Evolutionary conservation across 768 basidiomycete species (phyloP).

Genomic region (Pisolithus marmoratus): DNA sequence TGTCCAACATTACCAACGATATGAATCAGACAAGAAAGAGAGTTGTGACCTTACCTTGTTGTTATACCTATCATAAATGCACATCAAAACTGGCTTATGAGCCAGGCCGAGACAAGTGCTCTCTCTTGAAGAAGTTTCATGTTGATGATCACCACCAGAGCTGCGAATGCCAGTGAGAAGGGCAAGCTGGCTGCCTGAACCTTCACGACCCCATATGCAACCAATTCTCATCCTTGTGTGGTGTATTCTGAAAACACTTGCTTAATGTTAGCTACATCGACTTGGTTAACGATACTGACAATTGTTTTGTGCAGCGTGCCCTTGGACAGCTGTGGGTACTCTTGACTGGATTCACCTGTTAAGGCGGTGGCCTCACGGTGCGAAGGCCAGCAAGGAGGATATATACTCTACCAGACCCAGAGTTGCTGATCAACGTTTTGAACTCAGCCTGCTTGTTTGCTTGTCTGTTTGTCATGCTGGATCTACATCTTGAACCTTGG

Average conservation of each 20-base stretch:
- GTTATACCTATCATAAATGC: constrained; percentile 80
- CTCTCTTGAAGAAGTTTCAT: constrained; percentile 96
- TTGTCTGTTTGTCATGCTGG: too few species aligned
- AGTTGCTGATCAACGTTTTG: too few species aligned
- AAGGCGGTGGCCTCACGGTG: too few species aligned
- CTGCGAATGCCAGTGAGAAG: constrained; percentile 95
- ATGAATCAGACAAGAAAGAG: background rate
- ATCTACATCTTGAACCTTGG: too few species aligned
- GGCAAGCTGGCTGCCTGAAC: constrained; percentile 96
- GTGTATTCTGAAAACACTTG: constrained; percentile 90
- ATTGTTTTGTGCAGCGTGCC: constrained; percentile 68
- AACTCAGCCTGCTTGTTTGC: too few species aligned
- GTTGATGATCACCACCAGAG: constrained; percentile 91
- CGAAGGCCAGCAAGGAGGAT: too few species aligned
- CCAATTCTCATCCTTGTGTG: constrained; percentile 87
- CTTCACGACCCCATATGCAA: constrained; percentile 94
- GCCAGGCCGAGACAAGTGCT: constrained; percentile 79
- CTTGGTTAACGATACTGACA: constrained; percentile 99
- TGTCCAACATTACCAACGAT: constrained; percentile 25
- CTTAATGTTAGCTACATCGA: constrained; percentile 96
- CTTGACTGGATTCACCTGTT: too few species aligned
- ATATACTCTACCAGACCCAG: too few species aligned
- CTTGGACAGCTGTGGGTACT: too few species aligned
- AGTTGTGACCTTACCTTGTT: constrained; percentile 69
- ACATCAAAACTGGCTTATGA: constrained; percentile 92